These are phyloP conservation scores for Apiospora rasikravindrae DNA, from an alignment of 2,329 filamentous ascomycete species.

Conservation along the genomic window DNA sequence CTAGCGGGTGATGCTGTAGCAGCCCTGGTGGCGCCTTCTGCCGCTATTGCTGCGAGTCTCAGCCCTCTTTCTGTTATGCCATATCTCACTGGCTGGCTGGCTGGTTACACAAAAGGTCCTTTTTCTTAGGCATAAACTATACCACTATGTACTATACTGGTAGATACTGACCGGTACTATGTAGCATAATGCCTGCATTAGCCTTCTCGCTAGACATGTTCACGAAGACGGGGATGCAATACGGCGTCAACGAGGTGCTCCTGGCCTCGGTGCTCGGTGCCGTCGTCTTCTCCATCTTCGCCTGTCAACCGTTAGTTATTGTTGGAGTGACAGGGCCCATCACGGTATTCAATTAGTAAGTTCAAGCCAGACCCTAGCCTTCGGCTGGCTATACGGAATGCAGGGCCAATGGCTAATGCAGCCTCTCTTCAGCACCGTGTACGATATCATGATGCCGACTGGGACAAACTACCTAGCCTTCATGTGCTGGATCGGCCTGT, in stretches of 20 bases:
- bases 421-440: constrained; percentile 67
- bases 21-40: not conserved
- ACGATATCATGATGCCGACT: constrained; percentile 80
- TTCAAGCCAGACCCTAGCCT: not conserved
- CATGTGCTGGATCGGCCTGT: constrained; percentile 92
- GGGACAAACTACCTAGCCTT: constrained; percentile 86
- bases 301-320: constrained; percentile 86
- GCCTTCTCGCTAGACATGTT: constrained; percentile 96
- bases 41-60: not conserved
- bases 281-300: constrained; percentile 79
- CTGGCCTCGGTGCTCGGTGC: constrained; percentile 82
- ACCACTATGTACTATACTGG: not conserved
- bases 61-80: not conserved
- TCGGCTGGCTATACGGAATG: not conserved
- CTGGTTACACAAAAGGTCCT: too few species aligned
- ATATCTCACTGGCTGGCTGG: not conserved
- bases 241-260: constrained; percentile 91
- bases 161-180: constrained; percentile 21
- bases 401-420: not conserved
- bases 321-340: constrained; percentile 92
- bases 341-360: constrained; percentile 87
- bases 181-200: constrained; percentile 81
- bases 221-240: constrained; percentile 81
- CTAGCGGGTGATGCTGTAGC: not conserved
- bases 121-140: not conserved